Base-by-base conservation (phyloP, 2,329 filamentous ascomycete species). In the Hypocreales sp. region DNA sequence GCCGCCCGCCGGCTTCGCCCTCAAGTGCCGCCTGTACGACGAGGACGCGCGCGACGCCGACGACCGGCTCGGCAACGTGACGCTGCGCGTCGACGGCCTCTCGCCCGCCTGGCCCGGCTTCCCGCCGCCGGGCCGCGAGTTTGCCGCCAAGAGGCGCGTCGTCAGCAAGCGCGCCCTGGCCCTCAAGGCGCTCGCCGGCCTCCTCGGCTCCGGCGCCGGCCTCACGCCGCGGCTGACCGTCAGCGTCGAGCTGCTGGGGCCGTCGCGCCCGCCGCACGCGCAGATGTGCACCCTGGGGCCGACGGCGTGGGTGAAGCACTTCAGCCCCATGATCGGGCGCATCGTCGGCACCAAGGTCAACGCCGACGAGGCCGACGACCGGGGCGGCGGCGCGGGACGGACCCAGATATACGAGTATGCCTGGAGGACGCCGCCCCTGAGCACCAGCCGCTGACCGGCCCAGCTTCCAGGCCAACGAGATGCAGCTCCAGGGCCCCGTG, bases 381-480 rank as follows among this genome's bases (percentile, higher is more conserved):
- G 31, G 16, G 41, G 35, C 26, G 26, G 15, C 22, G 4, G 25
- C 28, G 1, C n/a, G 35, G 13, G 27, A 30, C 7, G 63, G 36
- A 62, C 72, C 3, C 67, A 79, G 43, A 76, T 73, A 59, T 87
- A 87, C 47, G 82, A 90, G 77, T 80, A 58, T 37, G 72, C 7
- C n/a, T n/a, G n/a, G n/a, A n/a, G n/a, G n/a, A n/a, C n/a, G n/a
- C n/a, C n/a, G n/a, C n/a, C n/a, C n/a, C n/a, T n/a, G n/a, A n/a
- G n/a, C n/a, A n/a, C n/a, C 17, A 11, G 5, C 4, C 26, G n/a
- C 15, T n/a, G 13, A 4, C 18, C 18, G 18, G 15, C 22, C 2
- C 42, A 86, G 80, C 51, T 95, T 95, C 53, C 86, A 93, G 61
- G 81, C 87, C 21, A 86, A 83, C 47, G 79, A 94, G 49, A 74